Conservation (phyloP, 495 filamentous ascomycete species). For the Talaromyces wortmannii region DNA sequence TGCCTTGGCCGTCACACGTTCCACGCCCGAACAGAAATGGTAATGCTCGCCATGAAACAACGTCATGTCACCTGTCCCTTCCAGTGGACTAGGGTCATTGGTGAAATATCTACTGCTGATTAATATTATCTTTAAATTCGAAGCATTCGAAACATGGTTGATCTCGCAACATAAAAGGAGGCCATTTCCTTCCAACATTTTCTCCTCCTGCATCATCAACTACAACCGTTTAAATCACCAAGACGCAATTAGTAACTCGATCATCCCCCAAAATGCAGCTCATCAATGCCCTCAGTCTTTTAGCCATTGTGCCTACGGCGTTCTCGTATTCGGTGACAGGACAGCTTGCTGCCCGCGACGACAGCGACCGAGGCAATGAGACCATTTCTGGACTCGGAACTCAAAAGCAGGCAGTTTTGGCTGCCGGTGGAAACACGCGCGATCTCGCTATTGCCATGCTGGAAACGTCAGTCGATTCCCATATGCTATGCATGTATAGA, state of each 20-base stretch:
- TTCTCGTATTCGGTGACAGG: not conserved
- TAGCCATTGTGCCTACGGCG: not conserved
- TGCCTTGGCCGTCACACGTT: no score
- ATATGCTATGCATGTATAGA: not conserved
- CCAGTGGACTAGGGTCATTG: not conserved
- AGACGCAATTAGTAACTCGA: not conserved
- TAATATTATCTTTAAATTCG: not conserved
- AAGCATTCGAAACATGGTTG: not conserved
- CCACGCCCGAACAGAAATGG: no score
- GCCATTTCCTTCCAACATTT: not conserved
- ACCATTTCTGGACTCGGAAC: slow-evolving; percentile 22
- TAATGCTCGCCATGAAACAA: not conserved
- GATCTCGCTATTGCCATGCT: slow-evolving; percentile 38
- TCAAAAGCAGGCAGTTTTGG: slow-evolving; percentile 23
- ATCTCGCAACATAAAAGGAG: not conserved
- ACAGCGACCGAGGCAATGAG: slow-evolving; percentile 18
- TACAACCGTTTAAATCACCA: not conserved
- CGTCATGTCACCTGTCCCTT: not conserved
- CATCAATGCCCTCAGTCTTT: not conserved
- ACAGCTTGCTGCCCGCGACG: not conserved
- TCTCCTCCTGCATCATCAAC: not conserved
- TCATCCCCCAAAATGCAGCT: not conserved
- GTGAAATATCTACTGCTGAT: not conserved
- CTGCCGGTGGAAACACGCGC: slow-evolving; percentile 26
- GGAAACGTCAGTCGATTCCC: slow-evolving; percentile 18